Evolutionary conservation across 73 alveolate species (phyloP).

Genomic region (Symbiodinium natans): DNA sequence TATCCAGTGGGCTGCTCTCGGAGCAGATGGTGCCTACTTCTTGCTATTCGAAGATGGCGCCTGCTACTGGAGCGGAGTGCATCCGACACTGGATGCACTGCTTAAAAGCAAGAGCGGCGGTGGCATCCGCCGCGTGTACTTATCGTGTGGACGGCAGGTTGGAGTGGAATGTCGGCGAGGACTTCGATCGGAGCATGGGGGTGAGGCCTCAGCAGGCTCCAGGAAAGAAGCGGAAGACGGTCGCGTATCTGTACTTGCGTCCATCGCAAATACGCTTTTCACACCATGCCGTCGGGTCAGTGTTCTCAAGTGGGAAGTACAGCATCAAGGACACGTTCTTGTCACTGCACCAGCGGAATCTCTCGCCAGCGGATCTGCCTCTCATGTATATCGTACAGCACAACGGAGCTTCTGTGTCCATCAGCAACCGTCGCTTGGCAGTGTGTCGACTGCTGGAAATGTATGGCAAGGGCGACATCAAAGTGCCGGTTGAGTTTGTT

Average conservation of each 20-base stretch:
- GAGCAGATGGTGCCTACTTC: background rate
- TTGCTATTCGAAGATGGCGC: background rate
- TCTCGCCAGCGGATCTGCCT: slow-evolving; percentile 18
- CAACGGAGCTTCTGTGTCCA: background rate
- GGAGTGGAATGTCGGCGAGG: background rate
- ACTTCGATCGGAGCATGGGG: background rate
- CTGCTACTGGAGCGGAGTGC: background rate
- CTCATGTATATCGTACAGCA: slow-evolving; percentile 6
- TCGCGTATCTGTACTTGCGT: background rate
- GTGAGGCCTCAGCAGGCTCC: slow-evolving; percentile 1
- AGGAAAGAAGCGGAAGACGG: background rate
- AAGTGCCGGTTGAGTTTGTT: slow-evolving; percentile 21
- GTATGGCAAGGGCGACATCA: background rate
- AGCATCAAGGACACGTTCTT: slow-evolving; percentile 55
- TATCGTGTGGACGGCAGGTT: background rate
- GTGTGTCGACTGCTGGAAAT: slow-evolving; percentile 30
- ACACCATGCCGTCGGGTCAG: slow-evolving; percentile 14
- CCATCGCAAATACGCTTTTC: slow-evolving; percentile 39
- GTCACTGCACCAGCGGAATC: background rate
- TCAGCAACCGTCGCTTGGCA: slow-evolving; percentile 30
- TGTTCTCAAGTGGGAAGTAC: slow-evolving; percentile 9
- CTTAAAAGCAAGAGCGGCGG: background rate
- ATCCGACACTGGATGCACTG: background rate
- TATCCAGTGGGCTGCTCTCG: slow-evolving; percentile 19
- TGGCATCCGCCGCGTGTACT: background rate